phyloP scores from a whole-genome alignment of 2,329 filamentous ascomycete genomes.

The Talaromyces amestolkiae region DNA sequence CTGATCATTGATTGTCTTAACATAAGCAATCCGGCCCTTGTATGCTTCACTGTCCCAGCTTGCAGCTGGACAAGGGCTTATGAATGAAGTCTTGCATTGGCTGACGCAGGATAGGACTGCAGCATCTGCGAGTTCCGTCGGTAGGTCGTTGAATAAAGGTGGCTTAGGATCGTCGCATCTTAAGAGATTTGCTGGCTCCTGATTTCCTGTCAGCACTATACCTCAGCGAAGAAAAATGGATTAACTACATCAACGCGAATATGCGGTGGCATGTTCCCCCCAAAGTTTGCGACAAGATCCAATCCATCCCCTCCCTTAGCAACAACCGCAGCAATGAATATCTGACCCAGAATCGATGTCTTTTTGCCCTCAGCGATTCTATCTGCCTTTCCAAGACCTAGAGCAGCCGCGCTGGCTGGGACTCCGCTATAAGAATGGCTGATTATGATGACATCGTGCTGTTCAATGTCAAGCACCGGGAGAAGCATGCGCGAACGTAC shows the following conservation, averaged over 20 bases:
- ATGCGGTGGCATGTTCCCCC: conserved; percentile 18
- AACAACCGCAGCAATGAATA: conserved; percentile 21
- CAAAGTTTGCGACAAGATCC: conserved; percentile 19
- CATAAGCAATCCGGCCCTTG: conserved; percentile 14
- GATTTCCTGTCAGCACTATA: background rate
- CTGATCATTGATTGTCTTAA: conserved; percentile 7
- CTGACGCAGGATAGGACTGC: conserved; percentile 17
- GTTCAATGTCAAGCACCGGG: conserved; percentile 9
- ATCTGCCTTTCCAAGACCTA: conserved; percentile 11
- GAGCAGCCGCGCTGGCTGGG: conserved; percentile 11
- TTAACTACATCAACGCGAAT: conserved; percentile 18
- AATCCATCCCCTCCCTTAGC: conserved; percentile 19
- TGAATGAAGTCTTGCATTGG: conserved; percentile 14
- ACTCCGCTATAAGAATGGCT: conserved; percentile 15
- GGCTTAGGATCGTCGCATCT: conserved; percentile 21
- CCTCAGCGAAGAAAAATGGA: too few species aligned
- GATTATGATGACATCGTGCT: conserved; percentile 12
- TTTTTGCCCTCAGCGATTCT: conserved; percentile 18
- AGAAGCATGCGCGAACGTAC: conserved; percentile 14
- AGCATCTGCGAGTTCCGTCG: conserved; percentile 17
- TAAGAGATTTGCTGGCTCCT: conserved; percentile 19
- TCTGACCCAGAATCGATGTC: conserved; percentile 24
- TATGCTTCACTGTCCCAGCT: conserved; percentile 15
- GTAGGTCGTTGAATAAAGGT: conserved; percentile 19
- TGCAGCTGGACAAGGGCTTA: conserved; percentile 9